Evolutionary conservation across 2,329 filamentous ascomycete species (phyloP), one percentile per base, ranked within the genome.

Genomic region (Xylariaceae sp.): DNA sequence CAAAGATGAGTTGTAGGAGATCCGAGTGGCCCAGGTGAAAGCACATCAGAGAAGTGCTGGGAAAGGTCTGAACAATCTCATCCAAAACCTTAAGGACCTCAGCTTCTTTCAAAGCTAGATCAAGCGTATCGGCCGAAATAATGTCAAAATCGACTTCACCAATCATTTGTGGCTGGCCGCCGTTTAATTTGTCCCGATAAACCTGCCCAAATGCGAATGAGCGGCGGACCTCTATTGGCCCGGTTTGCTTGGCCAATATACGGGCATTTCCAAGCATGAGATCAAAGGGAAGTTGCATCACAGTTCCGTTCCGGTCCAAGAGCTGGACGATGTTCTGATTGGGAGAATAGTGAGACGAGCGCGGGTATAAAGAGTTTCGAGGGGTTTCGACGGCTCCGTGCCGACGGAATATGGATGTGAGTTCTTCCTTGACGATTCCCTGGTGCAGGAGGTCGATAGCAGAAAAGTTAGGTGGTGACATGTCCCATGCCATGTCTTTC

Each of bases 141-240:
- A 98, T 90, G 66, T 98, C 93, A 64, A 97, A 98, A 64, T 97
- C 91, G 2, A 94, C 91, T 62, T 97, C 93, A 8, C 88, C 86
- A 62, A 88, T 86, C 59, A 85, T 86, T 45, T 79, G 77, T 6
- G 93, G 93, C 55, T 95, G 87, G 2, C 88, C 87, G 6, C 88
- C 90, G 44, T 83, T 83, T 39, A 82, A 75, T 37, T 79, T 83
- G 53, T 94, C 87, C 33, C 93, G 81, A 62, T 89, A 97, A 1
- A 97, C 90, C 25, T 78, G 85, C 6, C 90, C 91, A 63, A 98
- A 96, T 0, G 87, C 82, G 64, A 89, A 95, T 0, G 87, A 88
- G 54, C 88, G 86, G 54, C 88, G 80, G 5, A 88, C 69, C 1
- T 81, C 74, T 0, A 81, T 72, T 11, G 77, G 74, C n/a, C 61